Percentiles rank a stretch among this genome's conserved stretches.
Evolutionary conservation across 306 rosid genomes (phyloP).

Genomic region (Begonia masoniana): DNA sequence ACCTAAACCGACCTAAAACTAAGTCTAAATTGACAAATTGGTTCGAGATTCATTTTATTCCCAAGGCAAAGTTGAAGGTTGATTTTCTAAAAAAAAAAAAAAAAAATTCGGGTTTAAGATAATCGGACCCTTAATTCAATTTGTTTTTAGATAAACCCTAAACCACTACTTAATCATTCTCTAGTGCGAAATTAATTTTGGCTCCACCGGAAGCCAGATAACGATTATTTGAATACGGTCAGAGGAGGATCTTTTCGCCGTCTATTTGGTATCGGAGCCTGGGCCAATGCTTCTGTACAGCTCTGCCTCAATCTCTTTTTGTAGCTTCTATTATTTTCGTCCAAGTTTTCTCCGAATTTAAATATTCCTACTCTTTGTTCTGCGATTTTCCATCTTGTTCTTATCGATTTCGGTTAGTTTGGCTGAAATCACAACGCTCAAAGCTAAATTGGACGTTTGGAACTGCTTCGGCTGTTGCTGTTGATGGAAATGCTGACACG

Average conservation of each 20-base stretch:
- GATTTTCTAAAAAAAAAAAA: no score
- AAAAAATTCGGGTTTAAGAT: no score
- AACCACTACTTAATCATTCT: background rate
- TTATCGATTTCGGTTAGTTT: constrained; percentile 20
- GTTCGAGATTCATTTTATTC: no score
- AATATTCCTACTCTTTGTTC: constrained; percentile 15
- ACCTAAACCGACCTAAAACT: no score
- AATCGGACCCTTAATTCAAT: no score
- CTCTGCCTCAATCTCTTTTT: constrained; percentile 31
- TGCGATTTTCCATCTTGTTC: constrained; percentile 15
- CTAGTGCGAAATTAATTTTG: background rate
- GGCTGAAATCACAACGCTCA: constrained; percentile 5
- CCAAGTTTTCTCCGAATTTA: constrained; percentile 35
- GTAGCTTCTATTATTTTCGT: constrained; percentile 33
- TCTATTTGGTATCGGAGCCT: background rate
- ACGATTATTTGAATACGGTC: background rate
- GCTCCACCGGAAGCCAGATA: background rate
- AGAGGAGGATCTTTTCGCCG: background rate
- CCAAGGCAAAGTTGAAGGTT: no score
- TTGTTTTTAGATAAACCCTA: background rate
- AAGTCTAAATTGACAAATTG: no score
- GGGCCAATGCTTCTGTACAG: constrained; percentile 36
- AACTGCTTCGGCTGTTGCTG: constrained; percentile 13
- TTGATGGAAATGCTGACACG: constrained; percentile 37
- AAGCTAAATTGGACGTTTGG: constrained; percentile 10